These are phyloP conservation scores for Pichia sp. DNA, from an alignment of 1,139 yeast genomes.

Conservation along the genomic window DNA sequence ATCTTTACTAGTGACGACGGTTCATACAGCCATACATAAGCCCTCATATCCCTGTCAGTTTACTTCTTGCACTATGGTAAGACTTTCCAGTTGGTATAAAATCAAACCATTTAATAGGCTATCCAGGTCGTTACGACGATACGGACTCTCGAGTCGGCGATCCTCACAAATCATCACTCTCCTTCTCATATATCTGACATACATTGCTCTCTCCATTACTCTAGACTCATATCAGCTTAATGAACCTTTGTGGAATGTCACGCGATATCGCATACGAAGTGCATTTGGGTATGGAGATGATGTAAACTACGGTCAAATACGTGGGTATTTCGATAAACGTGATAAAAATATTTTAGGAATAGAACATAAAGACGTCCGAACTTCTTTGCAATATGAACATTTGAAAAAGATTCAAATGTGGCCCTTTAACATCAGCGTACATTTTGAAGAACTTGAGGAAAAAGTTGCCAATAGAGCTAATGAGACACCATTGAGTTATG, in stretches of 20 bases:
- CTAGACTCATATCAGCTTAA: constrained; percentile 1
- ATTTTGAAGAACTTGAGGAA: constrained; percentile 5
- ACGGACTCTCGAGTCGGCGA: background rate
- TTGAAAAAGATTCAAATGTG: constrained; percentile 10
- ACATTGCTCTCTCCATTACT: constrained; percentile 1
- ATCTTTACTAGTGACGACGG: too few relatives aligned
- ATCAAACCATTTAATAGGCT: too few relatives aligned
- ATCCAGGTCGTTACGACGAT: background rate
- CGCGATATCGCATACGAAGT: constrained; percentile 4
- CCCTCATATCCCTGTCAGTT: too few relatives aligned
- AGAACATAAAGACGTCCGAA: constrained; percentile 6
- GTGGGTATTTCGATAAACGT: background rate
- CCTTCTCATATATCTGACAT: constrained; percentile 2
- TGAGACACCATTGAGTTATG: background rate
- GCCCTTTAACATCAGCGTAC: constrained; percentile 3
- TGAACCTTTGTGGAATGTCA: constrained; percentile 13
- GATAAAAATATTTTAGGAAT: background rate
- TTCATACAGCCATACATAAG: too few relatives aligned
- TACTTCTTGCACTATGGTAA: too few relatives aligned
- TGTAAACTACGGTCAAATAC: background rate
- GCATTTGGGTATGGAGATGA: background rate
- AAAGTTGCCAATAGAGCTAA: background rate
- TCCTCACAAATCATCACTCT: background rate
- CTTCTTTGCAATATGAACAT: constrained; percentile 12
- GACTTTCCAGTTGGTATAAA: too few relatives aligned